These are phyloP conservation scores for Aureobasidium melanogenum DNA, from an alignment of 2,329 filamentous ascomycete species.

Conservation along the genomic window DNA sequence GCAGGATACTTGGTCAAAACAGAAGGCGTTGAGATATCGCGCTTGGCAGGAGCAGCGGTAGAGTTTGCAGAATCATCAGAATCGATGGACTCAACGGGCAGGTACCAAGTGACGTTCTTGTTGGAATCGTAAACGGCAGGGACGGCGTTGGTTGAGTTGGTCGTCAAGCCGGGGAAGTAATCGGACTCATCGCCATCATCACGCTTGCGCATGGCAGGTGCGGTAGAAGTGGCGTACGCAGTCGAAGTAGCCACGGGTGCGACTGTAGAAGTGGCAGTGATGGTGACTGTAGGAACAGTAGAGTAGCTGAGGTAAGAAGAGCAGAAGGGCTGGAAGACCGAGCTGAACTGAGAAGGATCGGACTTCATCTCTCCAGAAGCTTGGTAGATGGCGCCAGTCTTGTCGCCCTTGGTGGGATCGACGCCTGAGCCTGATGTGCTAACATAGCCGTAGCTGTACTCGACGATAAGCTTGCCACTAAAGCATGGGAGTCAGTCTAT, in stretches of 20 bases:
- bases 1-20: conserved; percentile 14
- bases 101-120: conserved; percentile 1
- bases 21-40: conserved; percentile 2
- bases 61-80: neutral
- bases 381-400: conserved; percentile 15
- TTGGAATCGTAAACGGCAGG: conserved; percentile 1
- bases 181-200: neutral
- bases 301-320: conserved; percentile 10
- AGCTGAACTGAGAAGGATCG: conserved; percentile 5
- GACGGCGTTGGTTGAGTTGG: neutral
- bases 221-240: neutral
- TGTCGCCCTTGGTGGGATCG: neutral
- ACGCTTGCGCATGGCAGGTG: neutral
- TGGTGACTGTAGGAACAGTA: neutral
- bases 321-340: conserved; percentile 16
- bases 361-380: conserved; percentile 13
- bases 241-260: neutral
- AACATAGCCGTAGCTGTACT: conserved; percentile 13
- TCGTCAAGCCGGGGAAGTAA: neutral
- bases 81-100: neutral
- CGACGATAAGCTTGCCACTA: conserved; percentile 13
- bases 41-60: neutral
- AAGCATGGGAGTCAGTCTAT: conserved; percentile 2
- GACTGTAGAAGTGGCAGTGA: neutral
- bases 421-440: conserved; percentile 12